Evolutionary conservation across 257 asterid species (phyloP), one percentile per base, ranked within the genome.

Genomic region (Vinca minor): DNA sequence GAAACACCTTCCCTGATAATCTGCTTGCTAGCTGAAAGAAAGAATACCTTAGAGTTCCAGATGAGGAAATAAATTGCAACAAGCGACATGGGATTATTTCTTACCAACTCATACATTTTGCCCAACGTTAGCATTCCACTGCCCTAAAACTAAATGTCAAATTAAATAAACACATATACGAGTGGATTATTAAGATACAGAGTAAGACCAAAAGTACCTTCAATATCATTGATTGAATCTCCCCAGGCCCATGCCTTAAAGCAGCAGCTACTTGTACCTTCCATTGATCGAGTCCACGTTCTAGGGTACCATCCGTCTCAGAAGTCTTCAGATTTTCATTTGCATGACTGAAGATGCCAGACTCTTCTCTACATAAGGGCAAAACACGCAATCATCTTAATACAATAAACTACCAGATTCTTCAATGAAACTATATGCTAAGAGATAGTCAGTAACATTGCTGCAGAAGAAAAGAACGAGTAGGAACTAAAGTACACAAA

Each of bases 41-140:
- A 54, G 68, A n/a, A 38, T 72, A 52, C 54, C 69, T 57, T 26
- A 71, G 52, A 71, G 66, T 63, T 57, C 49, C 5, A 8, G 17
- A 62, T 64, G 36, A 73, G 39, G 15, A 68, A 81, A 53, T 26
- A 56, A 46, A 59, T 44, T 12, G 34, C 35, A 47, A 20, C 58
- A 38, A 41, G 48, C 49, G 7, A 59, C 31, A 34, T 18, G 23
- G 50, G 23, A 77, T 48, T 41, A 53, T 57, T 49, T 77, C 81
- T 71, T 82, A 93, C 97, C 89, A 73, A 68, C 60, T 79, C 83
- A 76, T 85, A 74, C 70, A 89, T 12, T 76, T 81, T 87, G 77
- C 87, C 88, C 71, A 93, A 45, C 18, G 97, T 86, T 69, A 93
- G 82, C 82, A 84, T 78, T 74, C 97, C 96, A 36, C 99, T 94